phyloP scores from a whole-genome alignment of 495 filamentous ascomycete species.

The Neurospora hispaniola region DNA sequence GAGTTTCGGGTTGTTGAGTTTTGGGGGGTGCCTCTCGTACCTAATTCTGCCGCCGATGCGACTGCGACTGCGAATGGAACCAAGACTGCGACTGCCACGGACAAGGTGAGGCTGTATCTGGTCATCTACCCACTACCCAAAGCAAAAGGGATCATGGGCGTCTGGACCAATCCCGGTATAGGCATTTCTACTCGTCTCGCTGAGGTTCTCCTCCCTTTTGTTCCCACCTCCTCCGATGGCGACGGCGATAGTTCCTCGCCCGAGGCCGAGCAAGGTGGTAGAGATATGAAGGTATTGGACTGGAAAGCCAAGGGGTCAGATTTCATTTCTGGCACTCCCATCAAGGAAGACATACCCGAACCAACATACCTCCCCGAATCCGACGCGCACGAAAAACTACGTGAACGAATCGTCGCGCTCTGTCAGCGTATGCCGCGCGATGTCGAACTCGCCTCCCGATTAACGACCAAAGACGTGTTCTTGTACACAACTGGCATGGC shows the following conservation, averaged over 20 bases:
- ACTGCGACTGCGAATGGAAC: no score
- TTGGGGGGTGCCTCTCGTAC: neutral
- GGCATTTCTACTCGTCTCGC: conserved; percentile 30
- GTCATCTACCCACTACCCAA: conserved; percentile 24
- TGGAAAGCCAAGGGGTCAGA: conserved; percentile 1
- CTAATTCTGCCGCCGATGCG: neutral
- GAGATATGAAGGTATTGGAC: conserved; percentile 6
- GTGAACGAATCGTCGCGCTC: conserved; percentile 25
- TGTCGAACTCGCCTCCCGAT: conserved; percentile 1
- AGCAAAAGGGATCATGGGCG: conserved; percentile 17
- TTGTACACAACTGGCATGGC: conserved; percentile 40
- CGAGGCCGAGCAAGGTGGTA: no score
- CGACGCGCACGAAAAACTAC: conserved; percentile 18
- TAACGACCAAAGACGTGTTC: conserved; percentile 27
- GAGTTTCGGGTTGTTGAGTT: conserved; percentile 26
- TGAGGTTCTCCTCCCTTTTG: conserved; percentile 21
- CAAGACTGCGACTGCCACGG: no score
- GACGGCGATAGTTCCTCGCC: no score
- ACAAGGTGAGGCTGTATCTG: conserved; percentile 21
- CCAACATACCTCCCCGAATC: conserved; percentile 14
- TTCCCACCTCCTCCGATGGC: no score
- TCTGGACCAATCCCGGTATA: conserved; percentile 30
- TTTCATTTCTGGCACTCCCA: neutral
- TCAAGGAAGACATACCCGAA: no score
- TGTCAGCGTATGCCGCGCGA: conserved; percentile 19